phyloP scores from a whole-genome alignment of 75 land plant genomes.

The Sequoia sempervirens region DNA sequence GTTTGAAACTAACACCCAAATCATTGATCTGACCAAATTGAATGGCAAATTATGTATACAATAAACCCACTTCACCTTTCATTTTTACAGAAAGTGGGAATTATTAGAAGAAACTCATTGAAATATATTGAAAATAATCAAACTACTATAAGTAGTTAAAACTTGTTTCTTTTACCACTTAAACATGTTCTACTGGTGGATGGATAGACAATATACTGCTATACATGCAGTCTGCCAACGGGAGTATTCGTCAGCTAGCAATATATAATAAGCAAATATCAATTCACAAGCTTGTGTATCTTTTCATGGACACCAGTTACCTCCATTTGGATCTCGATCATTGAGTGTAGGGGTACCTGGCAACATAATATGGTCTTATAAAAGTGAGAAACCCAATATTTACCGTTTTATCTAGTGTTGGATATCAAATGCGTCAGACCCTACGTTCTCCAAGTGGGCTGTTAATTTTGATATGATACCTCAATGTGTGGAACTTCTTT shows the following conservation, averaged over 20 bases:
- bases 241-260: not conserved
- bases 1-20: too few relatives aligned
- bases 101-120: not conserved
- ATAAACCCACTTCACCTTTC: too few relatives aligned
- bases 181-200: not conserved
- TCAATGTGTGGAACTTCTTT: slow-evolving; percentile 96
- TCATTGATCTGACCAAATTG: too few relatives aligned
- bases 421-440: not conserved
- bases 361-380: slow-evolving; percentile 7
- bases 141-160: not conserved
- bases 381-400: not conserved
- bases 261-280: not conserved
- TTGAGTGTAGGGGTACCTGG: slow-evolving; percentile 90
- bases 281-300: slow-evolving; percentile 82
- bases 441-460: not conserved
- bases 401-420: not conserved
- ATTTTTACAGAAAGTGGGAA: not conserved
- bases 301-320: slow-evolving; percentile 95
- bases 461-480: slow-evolving; percentile 35
- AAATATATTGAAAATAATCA: not conserved
- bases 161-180: not conserved
- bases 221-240: not conserved
- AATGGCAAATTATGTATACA: too few relatives aligned
- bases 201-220: not conserved
- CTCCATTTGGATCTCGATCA: slow-evolving; percentile 98